Evolutionary conservation across 2,329 filamentous ascomycete species (phyloP).

Genomic region (Penicillium hordei): DNA sequence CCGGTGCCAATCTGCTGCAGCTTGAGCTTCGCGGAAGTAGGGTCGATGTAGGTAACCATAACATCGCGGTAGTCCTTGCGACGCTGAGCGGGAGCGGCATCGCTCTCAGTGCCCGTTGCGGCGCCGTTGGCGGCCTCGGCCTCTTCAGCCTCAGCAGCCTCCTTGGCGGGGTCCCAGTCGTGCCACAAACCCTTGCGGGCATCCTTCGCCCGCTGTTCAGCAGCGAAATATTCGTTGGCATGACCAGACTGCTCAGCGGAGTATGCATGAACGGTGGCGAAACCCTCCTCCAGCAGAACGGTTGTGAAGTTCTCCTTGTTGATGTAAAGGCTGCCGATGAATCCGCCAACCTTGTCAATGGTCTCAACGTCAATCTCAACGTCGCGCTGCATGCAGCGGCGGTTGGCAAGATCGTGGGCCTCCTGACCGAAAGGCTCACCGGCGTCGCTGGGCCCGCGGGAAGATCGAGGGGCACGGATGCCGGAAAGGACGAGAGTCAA

Average conservation of each 20-base stretch:
- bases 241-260: conserved; percentile 95
- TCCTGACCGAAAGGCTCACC: conserved; percentile 95
- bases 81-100: conserved; percentile 52
- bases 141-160: conserved; percentile 62
- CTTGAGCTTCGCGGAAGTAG: conserved; percentile 74
- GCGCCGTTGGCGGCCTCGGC: conserved; percentile 49
- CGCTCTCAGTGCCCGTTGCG: conserved; percentile 55
- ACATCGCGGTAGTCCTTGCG: conserved; percentile 94
- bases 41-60: conserved; percentile 84
- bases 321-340: conserved; percentile 91
- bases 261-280: conserved; percentile 89
- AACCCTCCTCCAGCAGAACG: conserved; percentile 85
- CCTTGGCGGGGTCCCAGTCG: conserved; percentile 88
- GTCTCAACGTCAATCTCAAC: conserved; percentile 94
- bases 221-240: conserved; percentile 78
- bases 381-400: conserved; percentile 86
- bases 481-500: conserved; percentile 92
- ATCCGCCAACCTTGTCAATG: conserved; percentile 93
- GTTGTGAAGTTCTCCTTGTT: conserved; percentile 96
- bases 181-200: conserved; percentile 86
- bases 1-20: conserved; percentile 86
- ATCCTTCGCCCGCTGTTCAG: conserved; percentile 87
- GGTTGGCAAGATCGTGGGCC: conserved; percentile 86
- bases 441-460: conserved; percentile 73
- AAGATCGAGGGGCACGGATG: conserved; percentile 85